phyloP scores from a whole-genome alignment of 371 early-diverging fungal species.

The Capillidium heterosporum region DNA sequence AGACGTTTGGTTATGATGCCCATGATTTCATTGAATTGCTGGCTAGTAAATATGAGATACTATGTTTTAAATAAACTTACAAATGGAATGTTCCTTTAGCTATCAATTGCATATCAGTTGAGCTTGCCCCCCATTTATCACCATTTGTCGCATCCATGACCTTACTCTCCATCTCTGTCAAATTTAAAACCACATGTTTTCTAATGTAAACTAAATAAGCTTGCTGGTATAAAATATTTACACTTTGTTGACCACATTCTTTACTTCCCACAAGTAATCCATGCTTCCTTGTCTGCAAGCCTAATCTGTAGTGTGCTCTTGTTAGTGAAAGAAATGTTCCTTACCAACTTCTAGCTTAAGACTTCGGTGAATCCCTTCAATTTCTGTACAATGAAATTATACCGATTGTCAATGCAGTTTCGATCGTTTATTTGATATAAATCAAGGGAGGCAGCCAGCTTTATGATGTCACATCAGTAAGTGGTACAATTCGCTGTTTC shows the following conservation, averaged over 20 bases:
- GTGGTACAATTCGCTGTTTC: no score
- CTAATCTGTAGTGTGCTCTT: neutral
- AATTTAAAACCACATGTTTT: conserved; percentile 41
- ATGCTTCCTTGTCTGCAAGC: neutral
- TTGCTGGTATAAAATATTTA: neutral
- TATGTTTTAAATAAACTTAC: conserved; percentile 19
- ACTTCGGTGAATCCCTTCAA: no score
- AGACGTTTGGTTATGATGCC: conserved; percentile 70
- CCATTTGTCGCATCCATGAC: conserved; percentile 71
- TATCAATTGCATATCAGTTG: conserved; percentile 77
- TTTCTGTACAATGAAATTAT: no score
- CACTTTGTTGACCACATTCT: conserved; percentile 14
- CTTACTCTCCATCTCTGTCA: conserved; percentile 75
- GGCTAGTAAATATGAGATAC: conserved; percentile 18
- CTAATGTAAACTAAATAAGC: conserved; percentile 2
- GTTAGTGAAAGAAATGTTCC: neutral
- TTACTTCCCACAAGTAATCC: conserved; percentile 12
- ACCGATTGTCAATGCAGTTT: no score
- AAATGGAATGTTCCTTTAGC: conserved; percentile 66
- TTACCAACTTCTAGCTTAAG: no score
- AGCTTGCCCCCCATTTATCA: conserved; percentile 83
- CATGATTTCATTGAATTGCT: conserved; percentile 86
- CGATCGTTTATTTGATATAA: no score
- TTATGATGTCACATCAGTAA: no score
- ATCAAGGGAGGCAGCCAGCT: no score